Percentiles rank a stretch among this genome's conserved stretches.
Evolutionary conservation across 2,329 filamentous ascomycete species (phyloP).

Genomic region (Teratosphaeria pseudoeucalypti): DNA sequence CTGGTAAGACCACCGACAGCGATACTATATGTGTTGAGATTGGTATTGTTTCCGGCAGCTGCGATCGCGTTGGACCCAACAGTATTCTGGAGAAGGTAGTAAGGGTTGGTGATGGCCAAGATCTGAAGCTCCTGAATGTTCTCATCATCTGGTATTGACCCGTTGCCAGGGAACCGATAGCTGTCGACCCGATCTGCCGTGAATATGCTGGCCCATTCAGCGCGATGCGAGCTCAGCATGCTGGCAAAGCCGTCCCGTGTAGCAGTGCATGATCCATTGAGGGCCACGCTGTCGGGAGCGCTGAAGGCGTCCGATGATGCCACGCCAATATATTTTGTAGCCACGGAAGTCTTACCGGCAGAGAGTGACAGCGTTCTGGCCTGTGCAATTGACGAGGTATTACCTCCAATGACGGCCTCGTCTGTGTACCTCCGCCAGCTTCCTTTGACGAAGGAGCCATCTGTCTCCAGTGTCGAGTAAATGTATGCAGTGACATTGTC

Average conservation of each 20-base stretch:
- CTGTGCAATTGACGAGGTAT: constrained; percentile 56
- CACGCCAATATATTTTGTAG: constrained; percentile 58
- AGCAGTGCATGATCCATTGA: constrained; percentile 43
- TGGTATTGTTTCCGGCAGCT: constrained; percentile 37
- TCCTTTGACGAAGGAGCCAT: constrained; percentile 27
- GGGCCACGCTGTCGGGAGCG: constrained; percentile 46
- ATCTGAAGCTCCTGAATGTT: constrained; percentile 49
- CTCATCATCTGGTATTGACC: constrained; percentile 46
- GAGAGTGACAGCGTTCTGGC: constrained; percentile 44
- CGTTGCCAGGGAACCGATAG: constrained; percentile 47
- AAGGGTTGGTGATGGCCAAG: constrained; percentile 44
- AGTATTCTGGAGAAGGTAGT: constrained; percentile 47
- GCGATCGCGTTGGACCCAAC: constrained; percentile 44
- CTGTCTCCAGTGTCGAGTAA: constrained; percentile 40
- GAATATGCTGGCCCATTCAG: constrained; percentile 54
- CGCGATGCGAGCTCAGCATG: constrained; percentile 45
- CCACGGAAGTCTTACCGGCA: constrained; percentile 42
- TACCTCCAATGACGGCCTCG: constrained; percentile 41
- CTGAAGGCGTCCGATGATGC: constrained; percentile 59
- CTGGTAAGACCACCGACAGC: constrained; percentile 58
- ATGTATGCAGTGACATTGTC: constrained; percentile 50
- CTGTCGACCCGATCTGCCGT: constrained; percentile 53
- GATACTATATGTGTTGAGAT: constrained; percentile 52
- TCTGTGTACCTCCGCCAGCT: constrained; percentile 36
- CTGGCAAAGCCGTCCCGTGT: constrained; percentile 44